Evolutionary conservation across 805 yeast genomes (phyloP).

Genomic region (Saccharomycopsis malanga): DNA sequence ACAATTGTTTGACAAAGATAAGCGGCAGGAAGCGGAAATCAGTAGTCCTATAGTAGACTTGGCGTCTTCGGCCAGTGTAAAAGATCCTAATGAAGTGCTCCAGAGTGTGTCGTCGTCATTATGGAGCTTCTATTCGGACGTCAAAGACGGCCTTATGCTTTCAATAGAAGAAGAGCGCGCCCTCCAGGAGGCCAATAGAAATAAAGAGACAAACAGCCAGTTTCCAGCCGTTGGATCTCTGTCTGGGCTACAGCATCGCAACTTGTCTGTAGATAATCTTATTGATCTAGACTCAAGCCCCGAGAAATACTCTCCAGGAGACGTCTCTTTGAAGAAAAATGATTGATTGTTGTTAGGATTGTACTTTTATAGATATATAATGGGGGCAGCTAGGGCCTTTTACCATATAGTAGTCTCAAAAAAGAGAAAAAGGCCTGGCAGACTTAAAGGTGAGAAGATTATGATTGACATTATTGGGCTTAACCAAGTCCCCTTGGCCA

Average conservation of each 20-base stretch:
- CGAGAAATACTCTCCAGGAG: constrained; percentile 21
- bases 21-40: background rate
- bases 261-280: constrained; percentile 9
- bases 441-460: no score
- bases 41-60: constrained; percentile 16
- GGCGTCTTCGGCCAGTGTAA: constrained; percentile 3
- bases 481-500: no score
- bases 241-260: background rate
- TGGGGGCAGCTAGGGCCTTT: no score
- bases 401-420: no score
- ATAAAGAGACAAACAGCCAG: background rate
- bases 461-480: no score
- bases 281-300: constrained; percentile 20
- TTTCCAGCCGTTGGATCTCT: background rate
- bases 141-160: constrained; percentile 21
- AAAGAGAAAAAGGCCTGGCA: no score
- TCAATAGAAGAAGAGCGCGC: constrained; percentile 18
- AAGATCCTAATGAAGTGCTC: constrained; percentile 18
- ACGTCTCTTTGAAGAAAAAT: background rate
- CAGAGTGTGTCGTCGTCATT: constrained; percentile 19
- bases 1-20: constrained; percentile 4
- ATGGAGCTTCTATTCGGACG: constrained; percentile 21
- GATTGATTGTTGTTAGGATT: background rate
- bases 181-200: background rate
- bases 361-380: no score